A percentile compares a stretch with the other conserved stretches of the same genome.
Conservation (phyloP, 306 rosid species). For the Calophaca sinica region DNA sequence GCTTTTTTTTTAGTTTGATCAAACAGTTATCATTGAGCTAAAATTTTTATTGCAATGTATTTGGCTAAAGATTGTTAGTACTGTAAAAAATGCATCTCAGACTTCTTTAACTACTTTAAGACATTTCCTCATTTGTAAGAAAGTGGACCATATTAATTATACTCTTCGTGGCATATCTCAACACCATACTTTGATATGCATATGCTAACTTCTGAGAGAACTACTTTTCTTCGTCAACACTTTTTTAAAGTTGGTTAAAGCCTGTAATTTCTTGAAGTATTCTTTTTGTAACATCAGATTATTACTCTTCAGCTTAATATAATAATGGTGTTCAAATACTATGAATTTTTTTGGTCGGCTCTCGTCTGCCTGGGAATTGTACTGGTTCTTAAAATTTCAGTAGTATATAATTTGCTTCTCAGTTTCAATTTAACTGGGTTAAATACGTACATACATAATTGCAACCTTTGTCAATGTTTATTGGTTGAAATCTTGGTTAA, state of each 20-base stretch:
- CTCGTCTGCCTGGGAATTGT: not conserved
- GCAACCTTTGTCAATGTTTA: not conserved
- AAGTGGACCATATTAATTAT: constrained; percentile 26
- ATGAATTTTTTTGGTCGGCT: constrained; percentile 4
- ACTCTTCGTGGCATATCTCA: not conserved
- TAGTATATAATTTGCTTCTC: not conserved
- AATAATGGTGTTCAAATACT: not conserved
- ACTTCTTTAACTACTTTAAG: constrained; percentile 23
- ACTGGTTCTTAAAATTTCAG: not conserved
- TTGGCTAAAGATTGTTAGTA: constrained; percentile 16
- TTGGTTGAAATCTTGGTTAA: constrained; percentile 19
- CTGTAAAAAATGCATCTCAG: constrained; percentile 27
- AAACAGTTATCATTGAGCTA: constrained; percentile 15
- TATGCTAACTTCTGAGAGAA: not conserved
- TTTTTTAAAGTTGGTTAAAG: not conserved
- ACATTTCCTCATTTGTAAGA: constrained; percentile 12
- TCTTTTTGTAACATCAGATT: constrained; percentile 13
- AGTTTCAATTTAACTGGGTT: constrained; percentile 20
- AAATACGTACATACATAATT: not conserved
- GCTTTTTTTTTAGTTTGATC: constrained; percentile 13
- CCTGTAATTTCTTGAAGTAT: constrained; percentile 8
- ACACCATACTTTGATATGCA: constrained; percentile 25
- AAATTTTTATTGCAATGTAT: not conserved
- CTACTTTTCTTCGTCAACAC: not conserved
- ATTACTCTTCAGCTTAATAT: constrained; percentile 14